Evolutionary conservation across 2,329 filamentous ascomycete species (phyloP), one percentile per base, ranked within the genome.

Genomic region (Ambrosiella xylebori): DNA sequence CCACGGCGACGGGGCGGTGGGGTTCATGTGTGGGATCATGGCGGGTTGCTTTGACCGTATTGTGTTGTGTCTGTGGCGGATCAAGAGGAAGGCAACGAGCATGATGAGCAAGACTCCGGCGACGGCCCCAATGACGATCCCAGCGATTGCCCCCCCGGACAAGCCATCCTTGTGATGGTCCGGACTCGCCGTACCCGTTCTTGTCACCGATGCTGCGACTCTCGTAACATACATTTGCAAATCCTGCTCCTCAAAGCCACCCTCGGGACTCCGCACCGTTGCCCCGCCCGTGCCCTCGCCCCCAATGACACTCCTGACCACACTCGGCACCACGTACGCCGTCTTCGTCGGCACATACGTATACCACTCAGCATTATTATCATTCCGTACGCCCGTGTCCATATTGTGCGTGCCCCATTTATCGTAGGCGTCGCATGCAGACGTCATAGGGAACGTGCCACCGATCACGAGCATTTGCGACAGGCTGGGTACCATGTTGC

Each of bases 381-480:
- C 64, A 54, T 76, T 76, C 38, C 75, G 74, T 57, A 74, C 69
- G 19, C 78, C 75, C 27, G 80, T 66, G 63, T 80, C 74, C 59
- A 78, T 67, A 60, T 78, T 77, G 65, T 82, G 79, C 9, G 74
- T 74, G 3, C 76, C 79, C 71, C 74, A 79, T 27, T 75, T 70
- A 11, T 69, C 68, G 1, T 71, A 70, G n/a, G 69, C 69, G 64
- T 84, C 80, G 63, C 80, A 84, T 5, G 69, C 63, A 40, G 72
- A 66, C 9, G 65, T 68, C 7, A 71, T 63, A 0, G 79, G 75
- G 61, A 82, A 80, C 51, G 72, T 74, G 15, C 81, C 81, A 19
- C 81, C 81, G 40, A 83, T 76, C 52, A 84, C 72, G 27, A 84
- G 67, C 76, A 84, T 83, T 65, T 84, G 81, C 3, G 74, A 71